Evolutionary conservation across 1,284 basidiomycete genomes (phyloP).

Genomic region (Cronartium ribicola): DNA sequence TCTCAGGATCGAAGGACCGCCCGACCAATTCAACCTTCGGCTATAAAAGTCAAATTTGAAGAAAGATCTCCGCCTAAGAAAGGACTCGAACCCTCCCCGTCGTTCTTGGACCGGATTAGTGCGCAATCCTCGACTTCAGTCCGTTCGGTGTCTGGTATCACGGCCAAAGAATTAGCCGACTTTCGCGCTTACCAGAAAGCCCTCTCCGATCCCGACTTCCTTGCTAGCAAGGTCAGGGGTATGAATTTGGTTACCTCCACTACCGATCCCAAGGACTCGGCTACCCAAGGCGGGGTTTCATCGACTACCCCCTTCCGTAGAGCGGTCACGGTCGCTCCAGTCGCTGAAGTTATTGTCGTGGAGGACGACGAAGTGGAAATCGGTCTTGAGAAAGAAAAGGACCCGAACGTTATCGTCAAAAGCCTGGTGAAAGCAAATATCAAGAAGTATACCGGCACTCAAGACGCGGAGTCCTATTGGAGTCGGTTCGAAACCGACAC

Average conservation of each 20-base stretch:
- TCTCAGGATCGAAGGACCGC: too few species aligned
- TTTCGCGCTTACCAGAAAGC: background rate
- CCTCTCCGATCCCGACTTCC: background rate
- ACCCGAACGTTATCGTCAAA: background rate
- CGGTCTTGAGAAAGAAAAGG: background rate
- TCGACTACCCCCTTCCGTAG: background rate
- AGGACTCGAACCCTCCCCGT: background rate
- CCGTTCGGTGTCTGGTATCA: background rate
- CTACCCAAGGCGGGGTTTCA: background rate
- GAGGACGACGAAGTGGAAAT: background rate
- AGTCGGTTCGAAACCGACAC: background rate
- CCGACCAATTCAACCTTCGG: too few species aligned
- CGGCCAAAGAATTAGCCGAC: background rate
- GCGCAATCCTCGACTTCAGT: background rate
- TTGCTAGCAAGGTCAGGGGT: background rate
- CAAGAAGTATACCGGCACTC: background rate
- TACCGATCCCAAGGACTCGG: background rate
- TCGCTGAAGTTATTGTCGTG: background rate
- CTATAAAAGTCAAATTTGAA: too few species aligned
- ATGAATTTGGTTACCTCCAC: background rate
- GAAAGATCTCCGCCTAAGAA: too few species aligned
- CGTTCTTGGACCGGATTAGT: background rate
- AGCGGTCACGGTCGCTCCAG: background rate
- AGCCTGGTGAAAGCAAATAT: background rate
- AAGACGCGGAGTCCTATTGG: background rate